A percentile compares a stretch with the other conserved stretches of the same genome.
Conservation (phyloP, 768 basidiomycete species). For the Auriscalpium orientale region DNA sequence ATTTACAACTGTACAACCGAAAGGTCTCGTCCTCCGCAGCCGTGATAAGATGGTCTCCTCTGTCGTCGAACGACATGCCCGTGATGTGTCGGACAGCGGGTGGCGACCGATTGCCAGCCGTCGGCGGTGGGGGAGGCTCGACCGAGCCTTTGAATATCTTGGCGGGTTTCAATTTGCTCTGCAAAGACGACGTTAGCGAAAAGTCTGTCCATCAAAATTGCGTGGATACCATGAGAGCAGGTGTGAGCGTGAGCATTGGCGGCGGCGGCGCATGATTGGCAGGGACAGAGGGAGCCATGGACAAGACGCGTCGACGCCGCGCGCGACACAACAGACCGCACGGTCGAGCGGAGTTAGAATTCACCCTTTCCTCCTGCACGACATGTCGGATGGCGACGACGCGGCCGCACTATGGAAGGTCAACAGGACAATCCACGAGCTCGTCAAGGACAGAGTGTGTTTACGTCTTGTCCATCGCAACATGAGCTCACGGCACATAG, state of each 20-base stretch:
- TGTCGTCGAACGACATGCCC: slow-evolving; percentile 84
- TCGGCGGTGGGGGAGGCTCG: slow-evolving; percentile 48
- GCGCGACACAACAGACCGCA: background rate
- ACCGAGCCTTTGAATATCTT: slow-evolving; percentile 81
- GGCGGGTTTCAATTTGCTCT: slow-evolving; percentile 79
- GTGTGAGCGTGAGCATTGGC: slow-evolving; percentile 18
- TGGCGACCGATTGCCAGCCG: slow-evolving; percentile 30
- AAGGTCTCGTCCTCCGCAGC: slow-evolving; percentile 91
- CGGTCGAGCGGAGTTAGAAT: slow-evolving; percentile 50
- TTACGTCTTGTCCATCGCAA: slow-evolving; percentile 4
- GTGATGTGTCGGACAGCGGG: slow-evolving; percentile 61
- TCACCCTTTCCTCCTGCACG: slow-evolving; percentile 18
- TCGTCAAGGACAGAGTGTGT: slow-evolving; percentile 88
- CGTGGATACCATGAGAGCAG: slow-evolving; percentile 25
- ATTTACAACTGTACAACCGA: slow-evolving; percentile 79
- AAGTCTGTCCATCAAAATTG: background rate
- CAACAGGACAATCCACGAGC: slow-evolving; percentile 92
- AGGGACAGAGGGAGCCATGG: slow-evolving; percentile 9
- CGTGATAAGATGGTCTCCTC: slow-evolving; percentile 80
- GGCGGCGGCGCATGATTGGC: slow-evolving; percentile 3
- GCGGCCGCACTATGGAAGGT: slow-evolving; percentile 92
- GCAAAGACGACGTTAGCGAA: slow-evolving; percentile 2
- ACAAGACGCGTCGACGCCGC: background rate
- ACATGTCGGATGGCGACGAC: slow-evolving; percentile 71
- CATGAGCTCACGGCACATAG: slow-evolving; percentile 31